Percentiles rank a stretch among this genome's conserved stretches.
phyloP scores from a whole-genome alignment of 768 basidiomycete species.

The Suillus discolor region DNA sequence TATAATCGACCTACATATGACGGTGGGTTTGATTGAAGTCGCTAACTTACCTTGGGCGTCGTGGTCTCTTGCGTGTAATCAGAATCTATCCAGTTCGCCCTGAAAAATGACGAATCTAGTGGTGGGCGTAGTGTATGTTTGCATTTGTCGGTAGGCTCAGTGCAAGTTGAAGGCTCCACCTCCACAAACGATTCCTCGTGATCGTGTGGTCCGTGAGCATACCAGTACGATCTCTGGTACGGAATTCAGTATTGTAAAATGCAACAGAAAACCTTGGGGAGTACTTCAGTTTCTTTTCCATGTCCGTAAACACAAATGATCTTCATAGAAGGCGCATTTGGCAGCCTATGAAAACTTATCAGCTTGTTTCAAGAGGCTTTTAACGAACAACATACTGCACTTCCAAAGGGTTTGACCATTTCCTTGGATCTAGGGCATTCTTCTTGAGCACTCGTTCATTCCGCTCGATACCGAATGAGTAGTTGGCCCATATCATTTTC shows the following conservation, averaged over 20 bases:
- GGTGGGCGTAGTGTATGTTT: constrained; percentile 40
- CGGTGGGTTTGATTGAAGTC: neutral
- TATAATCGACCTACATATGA: constrained; percentile 21
- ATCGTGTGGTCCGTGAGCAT: constrained; percentile 70
- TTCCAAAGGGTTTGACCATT: constrained; percentile 94
- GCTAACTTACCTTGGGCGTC: constrained; percentile 53
- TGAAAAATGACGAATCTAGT: constrained; percentile 55
- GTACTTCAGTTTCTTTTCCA: constrained; percentile 92
- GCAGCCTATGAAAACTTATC: constrained; percentile 53
- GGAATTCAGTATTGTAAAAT: neutral
- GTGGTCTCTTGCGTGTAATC: constrained; percentile 68
- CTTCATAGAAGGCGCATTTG: constrained; percentile 88
- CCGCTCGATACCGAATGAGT: constrained; percentile 86
- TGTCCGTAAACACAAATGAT: constrained; percentile 94
- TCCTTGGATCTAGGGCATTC: constrained; percentile 75
- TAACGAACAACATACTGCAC: constrained; percentile 47
- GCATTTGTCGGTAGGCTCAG: constrained; percentile 46
- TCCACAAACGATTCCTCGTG: constrained; percentile 61
- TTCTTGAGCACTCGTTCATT: constrained; percentile 61
- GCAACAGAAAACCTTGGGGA: constrained; percentile 20
- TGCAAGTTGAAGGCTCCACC: constrained; percentile 43
- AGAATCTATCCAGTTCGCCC: constrained; percentile 83
- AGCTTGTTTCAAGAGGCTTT: constrained; percentile 6
- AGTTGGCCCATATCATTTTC: constrained; percentile 85
- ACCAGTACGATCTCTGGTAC: constrained; percentile 44